A percentile compares a stretch with the other conserved stretches of the same genome.
These are phyloP conservation scores for Xylaria intraflava DNA, from an alignment of 495 filamentous ascomycete genomes.

Conservation along the genomic window DNA sequence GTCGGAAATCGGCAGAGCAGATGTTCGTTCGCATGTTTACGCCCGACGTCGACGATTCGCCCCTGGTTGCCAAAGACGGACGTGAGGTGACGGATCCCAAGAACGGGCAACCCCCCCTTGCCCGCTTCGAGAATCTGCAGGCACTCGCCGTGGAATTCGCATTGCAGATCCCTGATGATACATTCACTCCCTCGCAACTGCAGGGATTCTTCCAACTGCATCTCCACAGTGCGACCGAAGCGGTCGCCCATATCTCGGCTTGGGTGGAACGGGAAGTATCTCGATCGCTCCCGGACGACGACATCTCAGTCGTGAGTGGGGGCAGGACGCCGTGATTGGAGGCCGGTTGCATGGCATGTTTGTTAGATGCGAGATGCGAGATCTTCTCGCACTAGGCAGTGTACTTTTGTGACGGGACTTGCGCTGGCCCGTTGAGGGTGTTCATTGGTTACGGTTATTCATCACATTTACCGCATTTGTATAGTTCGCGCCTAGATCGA, in stretches of 20 bases:
- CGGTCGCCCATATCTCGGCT: slow-evolving; percentile 34
- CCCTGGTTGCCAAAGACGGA: slow-evolving; percentile 6
- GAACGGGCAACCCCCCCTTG: background rate
- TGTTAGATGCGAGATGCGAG: background rate
- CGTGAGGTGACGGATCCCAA: slow-evolving; percentile 4
- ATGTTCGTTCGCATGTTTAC: slow-evolving; percentile 49
- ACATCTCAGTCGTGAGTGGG: slow-evolving; percentile 26
- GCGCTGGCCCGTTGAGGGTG: too few relatives aligned
- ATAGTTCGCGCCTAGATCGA: too few relatives aligned
- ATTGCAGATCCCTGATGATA: slow-evolving; percentile 42
- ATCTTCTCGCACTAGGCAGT: background rate
- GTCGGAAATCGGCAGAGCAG: slow-evolving; percentile 32
- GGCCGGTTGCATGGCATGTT: background rate
- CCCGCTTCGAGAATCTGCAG: slow-evolving; percentile 28
- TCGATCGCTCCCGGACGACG: slow-evolving; percentile 17
- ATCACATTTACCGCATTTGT: too few relatives aligned
- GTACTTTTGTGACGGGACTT: background rate
- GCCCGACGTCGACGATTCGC: slow-evolving; percentile 14
- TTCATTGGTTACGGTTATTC: too few relatives aligned
- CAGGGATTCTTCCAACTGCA: slow-evolving; percentile 56
- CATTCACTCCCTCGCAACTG: slow-evolving; percentile 62
- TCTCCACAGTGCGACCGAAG: slow-evolving; percentile 46
- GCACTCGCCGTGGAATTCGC: slow-evolving; percentile 47
- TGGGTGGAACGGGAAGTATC: slow-evolving; percentile 43
- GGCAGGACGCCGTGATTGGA: slow-evolving; percentile 9